Evolutionary conservation across 257 asterid genomes (phyloP), one percentile per base, ranked within the genome.

Genomic region (Solanum paucissectum): DNA sequence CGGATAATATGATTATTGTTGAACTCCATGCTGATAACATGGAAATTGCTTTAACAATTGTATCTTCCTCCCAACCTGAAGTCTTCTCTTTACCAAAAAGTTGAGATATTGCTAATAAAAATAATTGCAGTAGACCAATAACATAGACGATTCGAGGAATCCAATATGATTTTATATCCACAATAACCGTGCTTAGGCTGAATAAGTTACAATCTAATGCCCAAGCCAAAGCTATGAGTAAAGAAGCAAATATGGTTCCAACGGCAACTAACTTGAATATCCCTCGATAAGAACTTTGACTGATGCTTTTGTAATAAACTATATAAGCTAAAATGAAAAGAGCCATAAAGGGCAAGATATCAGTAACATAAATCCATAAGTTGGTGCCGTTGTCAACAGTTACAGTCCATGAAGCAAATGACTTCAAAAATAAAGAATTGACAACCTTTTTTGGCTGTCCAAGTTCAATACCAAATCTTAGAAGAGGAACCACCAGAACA

Each of bases 21-120:
- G 98, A 90, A 90, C 98, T 93, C 96, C 95, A 94, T 74, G 93
- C 90, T 76, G 95, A 93, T 87, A 95, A 89, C 95, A 97, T 84
- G 86, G 94, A 93, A 91, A 92, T 89, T 83, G 92, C 95, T 92
- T 91, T 92, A 82, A 81, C 84, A 68, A 85, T 73, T 85, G 93
- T 89, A 83, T 74, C 91, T 88, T 91, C 93, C 83, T 92, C 95
- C 86, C 83, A 84, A 88, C 85, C 89, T 8, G 84, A 76, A 66
- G 88, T 66, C 84, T 60, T 88, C 84, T 90, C 85, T 87, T 91
- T 88, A 90, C 66, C 66, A 87, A 88, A 86, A 74, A 85, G 89
- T 87, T 88, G 92, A 84, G 88, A 86, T 49, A 92, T 37, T 60
- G 90, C 93, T 90, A 95, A 87, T 40, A 90, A 87, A 12, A 88